Evolutionary conservation across 2,329 filamentous ascomycete genomes (phyloP).

Genomic region (Capronia coronata): DNA sequence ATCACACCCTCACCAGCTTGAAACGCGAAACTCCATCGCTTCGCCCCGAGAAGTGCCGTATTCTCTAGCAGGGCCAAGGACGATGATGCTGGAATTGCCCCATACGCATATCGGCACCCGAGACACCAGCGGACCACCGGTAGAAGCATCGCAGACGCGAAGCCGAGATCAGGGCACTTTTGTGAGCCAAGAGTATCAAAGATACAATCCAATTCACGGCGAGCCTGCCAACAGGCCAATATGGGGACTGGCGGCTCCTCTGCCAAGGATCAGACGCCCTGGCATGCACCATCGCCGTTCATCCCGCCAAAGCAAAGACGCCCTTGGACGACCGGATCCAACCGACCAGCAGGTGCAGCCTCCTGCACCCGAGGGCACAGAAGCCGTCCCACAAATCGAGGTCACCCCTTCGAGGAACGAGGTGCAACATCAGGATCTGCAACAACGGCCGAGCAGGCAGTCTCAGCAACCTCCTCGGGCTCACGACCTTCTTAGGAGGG

Average conservation of each 20-base stretch:
- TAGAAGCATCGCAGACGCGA: not conserved
- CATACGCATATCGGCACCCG: not conserved
- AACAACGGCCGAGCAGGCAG: not conserved
- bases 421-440: not conserved
- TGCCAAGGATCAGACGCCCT: constrained; percentile 12
- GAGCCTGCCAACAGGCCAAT: constrained; percentile 6
- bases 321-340: not conserved
- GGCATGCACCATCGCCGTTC: constrained; percentile 7
- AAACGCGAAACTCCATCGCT: not conserved
- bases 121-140: not conserved
- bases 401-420: constrained; percentile 8
- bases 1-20: not conserved
- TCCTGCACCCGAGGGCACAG: not conserved
- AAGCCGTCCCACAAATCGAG: constrained; percentile 6
- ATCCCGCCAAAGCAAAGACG: not conserved
- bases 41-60: not conserved
- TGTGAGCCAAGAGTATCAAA: constrained; percentile 8
- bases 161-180: not conserved
- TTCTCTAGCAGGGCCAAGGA: constrained; percentile 44
- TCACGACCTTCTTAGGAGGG: constrained; percentile 9
- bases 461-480: not conserved
- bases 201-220: constrained; percentile 5
- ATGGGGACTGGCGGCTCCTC: constrained; percentile 15
- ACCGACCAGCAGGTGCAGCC: constrained; percentile 2
- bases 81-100: not conserved